Base-by-base conservation (phyloP, 2,329 filamentous ascomycete species). In the Diaporthe australafricana region DNA sequence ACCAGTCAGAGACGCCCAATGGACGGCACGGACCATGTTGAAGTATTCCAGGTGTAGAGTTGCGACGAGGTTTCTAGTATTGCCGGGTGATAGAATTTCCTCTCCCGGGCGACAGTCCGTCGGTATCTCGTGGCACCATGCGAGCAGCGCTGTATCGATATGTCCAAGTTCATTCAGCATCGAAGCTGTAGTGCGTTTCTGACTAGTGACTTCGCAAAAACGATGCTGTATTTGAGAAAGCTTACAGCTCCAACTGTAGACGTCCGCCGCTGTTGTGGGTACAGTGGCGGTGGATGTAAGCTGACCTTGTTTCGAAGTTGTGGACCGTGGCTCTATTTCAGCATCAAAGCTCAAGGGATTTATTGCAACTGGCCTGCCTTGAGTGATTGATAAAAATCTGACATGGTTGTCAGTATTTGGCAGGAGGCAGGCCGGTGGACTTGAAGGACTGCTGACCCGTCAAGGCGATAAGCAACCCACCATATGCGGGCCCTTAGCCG, bases 81-180 rank as follows among this genome's bases (percentile, higher is more conserved):
- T 12, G 2, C 22, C 56, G 1, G 56, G 25, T 16, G 56, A 27
- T 1, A 60, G 14, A 1, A 60, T 60, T 8, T 60, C 56, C 22
- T 60, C 56, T 20, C 56, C 56, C 2, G 56, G 56, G 7, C 56
- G 56, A n/a, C 38, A 60, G 56, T 60, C 56, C 38, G 45, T 60
- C 9, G 56, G 56, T 45, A 60, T 45, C 1, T 60, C 38, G 14
- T 45, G 38, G 38, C 56, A 60, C 56, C 56, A 60, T 3, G 38
- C 42, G 4, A 60, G 38, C 5, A 60, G 25, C 2, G 56, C 56
- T 9, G 38, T 45, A 38, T 60, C 56, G 25, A 60, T 60, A 7
- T 60, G 42, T 12, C 56, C 56, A 17, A 60, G 56, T 5, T 60
- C 56, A 5, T 45, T 42, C 8, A 60, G 38, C 22, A 45, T 11